Evolutionary conservation across 2,329 filamentous ascomycete genomes (phyloP).

Genomic region (Exophiala spinifera): DNA sequence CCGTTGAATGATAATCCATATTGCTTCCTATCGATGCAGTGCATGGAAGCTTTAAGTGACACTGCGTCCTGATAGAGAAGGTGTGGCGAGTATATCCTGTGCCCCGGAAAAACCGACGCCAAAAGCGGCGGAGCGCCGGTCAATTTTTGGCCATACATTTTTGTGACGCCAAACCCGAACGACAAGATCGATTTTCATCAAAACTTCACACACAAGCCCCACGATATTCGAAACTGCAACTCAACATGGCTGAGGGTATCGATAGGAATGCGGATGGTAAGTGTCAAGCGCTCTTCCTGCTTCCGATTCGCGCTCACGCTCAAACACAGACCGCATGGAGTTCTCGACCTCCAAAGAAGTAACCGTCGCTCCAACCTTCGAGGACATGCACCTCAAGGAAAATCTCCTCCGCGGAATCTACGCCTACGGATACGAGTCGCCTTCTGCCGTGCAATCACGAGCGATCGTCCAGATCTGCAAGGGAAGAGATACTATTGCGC

Average conservation of each 20-base stretch:
- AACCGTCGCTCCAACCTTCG: conserved; percentile 84
- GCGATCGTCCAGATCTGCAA: conserved; percentile 99
- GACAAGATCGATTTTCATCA: too few species aligned
- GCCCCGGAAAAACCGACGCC: too few species aligned
- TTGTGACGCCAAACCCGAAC: too few species aligned
- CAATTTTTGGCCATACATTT: too few species aligned
- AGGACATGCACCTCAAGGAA: conserved; percentile 96
- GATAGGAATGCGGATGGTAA: conserved; percentile 79
- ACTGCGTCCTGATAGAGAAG: too few species aligned
- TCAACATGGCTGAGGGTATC: conserved; percentile 83
- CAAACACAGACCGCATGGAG: conserved; percentile 76
- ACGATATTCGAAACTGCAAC: too few species aligned
- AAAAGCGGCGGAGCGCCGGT: too few species aligned
- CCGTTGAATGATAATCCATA: too few species aligned
- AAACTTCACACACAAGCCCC: too few species aligned
- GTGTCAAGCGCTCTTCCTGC: not conserved
- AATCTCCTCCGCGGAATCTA: conserved; percentile 96
- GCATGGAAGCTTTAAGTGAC: too few species aligned
- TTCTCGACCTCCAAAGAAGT: conserved; percentile 98
- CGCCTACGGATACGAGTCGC: conserved; percentile 97
- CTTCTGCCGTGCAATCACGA: conserved; percentile 94
- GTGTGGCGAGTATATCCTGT: too few species aligned
- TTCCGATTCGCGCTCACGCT: conserved; percentile 23
- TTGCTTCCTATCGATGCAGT: too few species aligned
- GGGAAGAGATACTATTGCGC: conserved; percentile 95